A percentile compares a stretch with the other conserved stretches of the same genome.
Conservation (phyloP, 495 filamentous ascomycete species). For the Talaromyces stipitatus region DNA sequence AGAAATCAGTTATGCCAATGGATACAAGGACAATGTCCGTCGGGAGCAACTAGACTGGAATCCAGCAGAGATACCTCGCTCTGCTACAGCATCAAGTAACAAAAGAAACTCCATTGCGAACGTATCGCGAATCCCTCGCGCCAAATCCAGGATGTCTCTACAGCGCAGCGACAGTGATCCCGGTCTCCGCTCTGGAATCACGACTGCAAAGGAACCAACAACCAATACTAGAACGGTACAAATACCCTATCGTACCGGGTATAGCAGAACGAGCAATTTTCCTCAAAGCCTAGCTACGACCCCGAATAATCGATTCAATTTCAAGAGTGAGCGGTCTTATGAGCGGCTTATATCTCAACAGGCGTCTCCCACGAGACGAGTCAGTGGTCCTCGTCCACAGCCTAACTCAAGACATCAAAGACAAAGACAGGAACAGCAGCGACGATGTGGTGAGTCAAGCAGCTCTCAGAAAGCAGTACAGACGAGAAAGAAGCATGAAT, state of each 20-base stretch:
- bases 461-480: not conserved
- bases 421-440: not conserved
- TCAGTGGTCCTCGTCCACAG: slow-evolving; percentile 25
- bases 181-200: not conserved
- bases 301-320: slow-evolving; percentile 35
- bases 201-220: not conserved
- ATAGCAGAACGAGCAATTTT: slow-evolving; percentile 27
- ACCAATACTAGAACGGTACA: slow-evolving; percentile 19
- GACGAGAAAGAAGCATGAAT: not conserved
- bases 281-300: slow-evolving; percentile 32
- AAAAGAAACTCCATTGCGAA: not conserved
- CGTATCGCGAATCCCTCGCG: not conserved
- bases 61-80: not conserved
- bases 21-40: not conserved
- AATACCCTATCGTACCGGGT: slow-evolving; percentile 20
- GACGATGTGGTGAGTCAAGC: not conserved
- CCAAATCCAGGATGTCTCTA: slow-evolving; percentile 12
- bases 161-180: slow-evolving; percentile 8
- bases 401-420: slow-evolving; percentile 3
- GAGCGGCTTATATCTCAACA: slow-evolving; percentile 9
- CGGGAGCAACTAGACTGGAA: not conserved
- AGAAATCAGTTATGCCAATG: not conserved
- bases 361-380: slow-evolving; percentile 29
- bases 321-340: slow-evolving; percentile 13
- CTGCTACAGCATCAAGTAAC: not conserved